Evolutionary conservation across 306 rosid genomes (phyloP), one percentile per base, ranked within the genome.

Genomic region (Cajanus cajan): DNA sequence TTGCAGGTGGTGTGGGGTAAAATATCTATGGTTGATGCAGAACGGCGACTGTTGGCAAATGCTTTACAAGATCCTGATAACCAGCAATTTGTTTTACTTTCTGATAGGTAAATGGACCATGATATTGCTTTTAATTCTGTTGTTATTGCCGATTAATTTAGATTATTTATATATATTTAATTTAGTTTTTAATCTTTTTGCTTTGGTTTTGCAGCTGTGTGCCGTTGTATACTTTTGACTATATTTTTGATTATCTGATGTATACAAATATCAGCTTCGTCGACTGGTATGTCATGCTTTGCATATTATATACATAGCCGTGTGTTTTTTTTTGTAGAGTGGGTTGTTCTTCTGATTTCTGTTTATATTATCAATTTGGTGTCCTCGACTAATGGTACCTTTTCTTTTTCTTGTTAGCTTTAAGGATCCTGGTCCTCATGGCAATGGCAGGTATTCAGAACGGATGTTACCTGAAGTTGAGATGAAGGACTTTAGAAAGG

Each of bases 391-490:
- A 28, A 78, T 81, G 57, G 24, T 5, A 67, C 14, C 34, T 54
- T 78, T 28, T 12, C 34, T 24, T 79, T 61, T 73, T 22, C 28
- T 47, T 71, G 18, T 78, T 86, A 96, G 99, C 84, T 96, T 96
- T 85, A 71, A 83, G 86, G 99, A 96, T 86, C 97, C 98, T 41
- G 99, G 99, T 83, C 99, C 94, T 4, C 93, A 90, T 82, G 99
- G 99, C 68, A 91, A 93, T 81, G 99, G 99, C 50, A 89, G 99
- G 83, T 96, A 89, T 82, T 90, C 96, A 16, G 89, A 91, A 63
- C 97, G 78, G 82, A 93, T 96, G 99, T 71, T 86, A 82, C 99
- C 99, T 13, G 99, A 96, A 89, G 84, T 96, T 85, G 96, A 90
- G 82, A 75, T 73, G 84, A 96, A 91, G 85, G 90, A 93, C 83